Evolutionary conservation across 345 rosid genomes (phyloP).

Genomic region (Excoecaria cochinchinensis): DNA sequence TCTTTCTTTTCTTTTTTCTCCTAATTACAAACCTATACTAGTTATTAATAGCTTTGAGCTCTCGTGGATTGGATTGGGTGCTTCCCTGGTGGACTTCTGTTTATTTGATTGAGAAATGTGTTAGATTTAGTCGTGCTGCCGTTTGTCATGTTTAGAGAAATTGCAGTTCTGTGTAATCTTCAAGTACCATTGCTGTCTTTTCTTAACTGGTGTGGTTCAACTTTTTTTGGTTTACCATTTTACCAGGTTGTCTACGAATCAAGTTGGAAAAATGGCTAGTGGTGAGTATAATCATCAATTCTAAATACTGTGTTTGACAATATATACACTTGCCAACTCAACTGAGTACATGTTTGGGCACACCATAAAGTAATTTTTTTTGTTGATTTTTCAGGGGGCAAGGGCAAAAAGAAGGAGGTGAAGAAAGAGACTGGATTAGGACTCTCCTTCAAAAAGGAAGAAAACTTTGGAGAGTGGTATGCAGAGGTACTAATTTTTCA

Average conservation of each 20-base stretch:
- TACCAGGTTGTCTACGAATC: not conserved
- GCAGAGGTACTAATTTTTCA: constrained; percentile 56
- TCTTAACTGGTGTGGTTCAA: not conserved
- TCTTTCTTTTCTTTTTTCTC: not conserved
- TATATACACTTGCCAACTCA: not conserved
- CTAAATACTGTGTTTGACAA: not conserved
- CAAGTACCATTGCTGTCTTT: not conserved
- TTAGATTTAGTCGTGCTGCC: not conserved
- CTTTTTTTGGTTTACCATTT: not conserved
- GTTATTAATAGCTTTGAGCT: not conserved
- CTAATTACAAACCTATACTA: not conserved
- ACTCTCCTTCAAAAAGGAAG: constrained; percentile 75
- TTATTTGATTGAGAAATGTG: not conserved
- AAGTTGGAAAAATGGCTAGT: constrained; percentile 32
- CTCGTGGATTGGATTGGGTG: not conserved
- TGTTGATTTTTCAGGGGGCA: constrained; percentile 42
- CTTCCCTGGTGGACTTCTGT: not conserved
- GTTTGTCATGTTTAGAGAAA: not conserved
- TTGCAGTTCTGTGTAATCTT: not conserved
- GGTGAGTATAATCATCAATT: constrained; percentile 12
- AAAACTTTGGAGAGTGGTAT: constrained; percentile 95
- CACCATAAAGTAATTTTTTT: not conserved
- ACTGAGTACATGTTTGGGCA: not conserved
- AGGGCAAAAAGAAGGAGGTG: constrained; percentile 89
- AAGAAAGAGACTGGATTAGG: constrained; percentile 96